These are phyloP conservation scores for Exophiala phaeomuriformis DNA, from an alignment of 2,329 filamentous ascomycete genomes.

Conservation along the genomic window DNA sequence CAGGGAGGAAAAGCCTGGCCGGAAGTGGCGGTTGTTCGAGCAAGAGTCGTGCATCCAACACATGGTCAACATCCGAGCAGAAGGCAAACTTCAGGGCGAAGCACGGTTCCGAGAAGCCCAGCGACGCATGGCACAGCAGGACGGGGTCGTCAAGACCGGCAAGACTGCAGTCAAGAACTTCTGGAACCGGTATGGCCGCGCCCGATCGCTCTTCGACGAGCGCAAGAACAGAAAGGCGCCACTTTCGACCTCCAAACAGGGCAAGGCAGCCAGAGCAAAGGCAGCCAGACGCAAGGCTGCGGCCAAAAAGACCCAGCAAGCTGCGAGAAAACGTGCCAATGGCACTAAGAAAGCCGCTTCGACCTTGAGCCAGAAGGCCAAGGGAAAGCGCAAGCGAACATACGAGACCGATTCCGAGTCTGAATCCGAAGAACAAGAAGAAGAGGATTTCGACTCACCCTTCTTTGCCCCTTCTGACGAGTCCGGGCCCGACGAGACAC, in stretches of 20 bases:
- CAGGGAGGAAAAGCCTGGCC: not conserved
- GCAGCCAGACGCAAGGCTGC: not conserved
- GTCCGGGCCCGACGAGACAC: not conserved
- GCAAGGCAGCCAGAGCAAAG: not conserved
- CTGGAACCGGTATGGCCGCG: slow-evolving; percentile 24
- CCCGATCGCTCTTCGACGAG: slow-evolving; percentile 21
- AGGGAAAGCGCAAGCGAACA: not conserved
- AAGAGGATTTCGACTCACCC: not conserved
- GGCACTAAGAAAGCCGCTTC: not conserved
- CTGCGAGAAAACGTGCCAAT: not conserved
- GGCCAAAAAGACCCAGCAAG: slow-evolving; percentile 8
- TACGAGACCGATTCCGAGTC: not conserved
- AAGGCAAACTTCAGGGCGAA: slow-evolving; percentile 16
- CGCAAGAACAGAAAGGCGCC: slow-evolving; percentile 19
- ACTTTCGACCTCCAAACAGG: slow-evolving; percentile 17
- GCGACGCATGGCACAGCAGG: slow-evolving; percentile 11
- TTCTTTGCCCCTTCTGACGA: not conserved
- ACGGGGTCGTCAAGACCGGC: slow-evolving; percentile 6
- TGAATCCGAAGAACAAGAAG: slow-evolving; percentile 6
- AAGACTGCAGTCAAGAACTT: slow-evolving; percentile 23
- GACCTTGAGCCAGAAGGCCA: not conserved
- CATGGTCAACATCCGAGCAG: slow-evolving; percentile 20
- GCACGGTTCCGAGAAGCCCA: slow-evolving; percentile 20
- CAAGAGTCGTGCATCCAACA: slow-evolving; percentile 23
- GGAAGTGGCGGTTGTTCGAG: slow-evolving; percentile 19